phyloP scores from a whole-genome alignment of 208 protist genomes.

The Vickermania ingenoplastis region DNA sequence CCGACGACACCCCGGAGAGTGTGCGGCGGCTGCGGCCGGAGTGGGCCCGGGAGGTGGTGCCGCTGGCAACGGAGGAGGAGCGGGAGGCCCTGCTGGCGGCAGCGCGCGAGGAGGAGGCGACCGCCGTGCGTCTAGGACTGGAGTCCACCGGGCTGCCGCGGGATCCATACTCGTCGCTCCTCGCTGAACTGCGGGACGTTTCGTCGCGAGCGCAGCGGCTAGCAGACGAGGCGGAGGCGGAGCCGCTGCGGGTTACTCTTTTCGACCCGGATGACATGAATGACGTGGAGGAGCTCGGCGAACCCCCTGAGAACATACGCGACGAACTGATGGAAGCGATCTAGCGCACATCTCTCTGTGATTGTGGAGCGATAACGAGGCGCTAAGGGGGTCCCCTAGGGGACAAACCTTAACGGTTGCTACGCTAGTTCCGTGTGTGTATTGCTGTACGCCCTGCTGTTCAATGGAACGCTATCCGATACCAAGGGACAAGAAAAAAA shows the following conservation, averaged over 20 bases:
- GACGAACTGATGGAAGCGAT: too few relatives aligned
- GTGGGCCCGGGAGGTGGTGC: constrained; percentile 19
- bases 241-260: not conserved
- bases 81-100: constrained; percentile 26
- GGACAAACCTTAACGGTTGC: too few relatives aligned
- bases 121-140: constrained; percentile 5
- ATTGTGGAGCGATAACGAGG: too few relatives aligned
- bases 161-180: not conserved
- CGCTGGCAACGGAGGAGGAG: constrained; percentile 18
- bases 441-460: too few relatives aligned
- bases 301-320: not conserved
- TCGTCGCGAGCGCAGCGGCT: constrained; percentile 6
- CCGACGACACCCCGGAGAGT: constrained; percentile 10
- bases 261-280: not conserved
- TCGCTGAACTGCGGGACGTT: not conserved
- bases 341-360: too few relatives aligned
- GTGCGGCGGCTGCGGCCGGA: constrained; percentile 10
- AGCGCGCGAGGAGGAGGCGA: constrained; percentile 32
- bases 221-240: not conserved
- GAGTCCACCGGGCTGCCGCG: not conserved
- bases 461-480: too few relatives aligned
- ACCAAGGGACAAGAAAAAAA: too few relatives aligned
- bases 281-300: not conserved
- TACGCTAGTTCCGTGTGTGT: too few relatives aligned
- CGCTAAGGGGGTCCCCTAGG: too few relatives aligned